A percentile compares a stretch with the other conserved stretches of the same genome.
Conservation (phyloP, 768 basidiomycete genomes). For the Tulasnella sp. region DNA sequence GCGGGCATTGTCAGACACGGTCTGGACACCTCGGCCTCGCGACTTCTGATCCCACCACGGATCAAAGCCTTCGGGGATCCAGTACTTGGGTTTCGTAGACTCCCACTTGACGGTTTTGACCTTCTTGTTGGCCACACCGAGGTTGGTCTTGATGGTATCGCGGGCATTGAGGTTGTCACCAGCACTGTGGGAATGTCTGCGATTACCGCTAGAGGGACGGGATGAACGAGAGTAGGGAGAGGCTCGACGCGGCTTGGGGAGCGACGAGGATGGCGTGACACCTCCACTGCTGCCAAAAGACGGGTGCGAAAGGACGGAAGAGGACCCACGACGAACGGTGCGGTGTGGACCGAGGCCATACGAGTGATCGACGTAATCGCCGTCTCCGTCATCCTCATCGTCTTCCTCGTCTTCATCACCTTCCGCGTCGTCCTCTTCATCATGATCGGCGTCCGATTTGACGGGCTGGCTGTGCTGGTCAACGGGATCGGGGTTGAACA, state of each 20-base stretch:
- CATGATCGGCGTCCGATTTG: not conserved
- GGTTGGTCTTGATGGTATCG: not conserved
- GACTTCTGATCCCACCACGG: slow-evolving; percentile 14
- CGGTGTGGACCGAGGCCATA: not conserved
- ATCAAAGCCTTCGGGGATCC: slow-evolving; percentile 14
- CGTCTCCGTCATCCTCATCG: slow-evolving; percentile 6
- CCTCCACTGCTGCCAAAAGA: no score
- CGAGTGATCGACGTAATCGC: not conserved
- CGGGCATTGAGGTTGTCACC: not conserved
- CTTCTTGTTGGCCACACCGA: not conserved
- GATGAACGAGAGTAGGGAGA: slow-evolving; percentile 6
- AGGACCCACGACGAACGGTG: not conserved
- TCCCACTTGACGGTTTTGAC: slow-evolving; percentile 14
- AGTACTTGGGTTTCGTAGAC: slow-evolving; percentile 13
- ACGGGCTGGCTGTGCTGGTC: not conserved
- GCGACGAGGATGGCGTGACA: not conserved
- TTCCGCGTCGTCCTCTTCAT: not conserved
- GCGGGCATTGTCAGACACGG: not conserved
- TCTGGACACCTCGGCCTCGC: slow-evolving; percentile 1
- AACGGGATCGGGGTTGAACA: not conserved
- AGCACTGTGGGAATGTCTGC: not conserved
- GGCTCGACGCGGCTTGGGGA: not conserved
- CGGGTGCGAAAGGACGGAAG: not conserved
- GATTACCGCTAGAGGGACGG: not conserved
- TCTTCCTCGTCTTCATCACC: slow-evolving; percentile 2